Base-by-base conservation (phyloP, 1,284 basidiomycete species). In the Austroboletus olivaceoglutinosus region DNA sequence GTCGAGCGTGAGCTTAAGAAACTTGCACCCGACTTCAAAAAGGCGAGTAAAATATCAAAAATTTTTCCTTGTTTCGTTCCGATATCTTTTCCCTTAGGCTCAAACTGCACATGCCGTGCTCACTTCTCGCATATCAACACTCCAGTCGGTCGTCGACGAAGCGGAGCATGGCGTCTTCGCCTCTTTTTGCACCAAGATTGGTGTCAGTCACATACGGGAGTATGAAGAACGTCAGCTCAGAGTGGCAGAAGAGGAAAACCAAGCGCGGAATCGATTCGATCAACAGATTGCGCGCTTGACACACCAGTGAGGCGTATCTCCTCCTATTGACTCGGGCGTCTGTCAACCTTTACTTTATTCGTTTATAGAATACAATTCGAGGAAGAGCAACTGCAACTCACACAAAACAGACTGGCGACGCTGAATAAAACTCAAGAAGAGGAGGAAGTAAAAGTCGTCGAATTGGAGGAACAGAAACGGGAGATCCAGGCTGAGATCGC, bases 221-320 rank as follows among this genome's bases (percentile, higher is more conserved):
- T 99, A 98, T 68, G 96, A 99, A 70, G 89, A 93, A 65, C 83
- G 90, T 18, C 94, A 98, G 64, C 77, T 98, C 29, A 91, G 88
- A 66, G 80, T 91, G 21, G 91, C 91, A 1, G 85, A 93, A 65
- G 87, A 91, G 59, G 93, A 94, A 69, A 90, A 82, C 62, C 91
- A 91, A 58, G 91, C 91, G 3, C 76, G 91, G 50, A 73, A 95
- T 57, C 80, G 88, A 47, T 97, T 86, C 63, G 86, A 94, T 55
- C 89, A 87, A 12, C 93, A 98, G 68, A 88, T 95, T 50, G 88
- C 91, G 3, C 81, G 95, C 19, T 74, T 98, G 45, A 85, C 80
- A 4, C 91, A 97, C 70, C 91, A 94, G 92, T 93, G 67, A 51
- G 88, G 75, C 2, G 86, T 76, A 45, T 29, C 22, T 41, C 22